phyloP scores from a whole-genome alignment of 805 yeast species.

The Zygosaccharomyces bailii region DNA sequence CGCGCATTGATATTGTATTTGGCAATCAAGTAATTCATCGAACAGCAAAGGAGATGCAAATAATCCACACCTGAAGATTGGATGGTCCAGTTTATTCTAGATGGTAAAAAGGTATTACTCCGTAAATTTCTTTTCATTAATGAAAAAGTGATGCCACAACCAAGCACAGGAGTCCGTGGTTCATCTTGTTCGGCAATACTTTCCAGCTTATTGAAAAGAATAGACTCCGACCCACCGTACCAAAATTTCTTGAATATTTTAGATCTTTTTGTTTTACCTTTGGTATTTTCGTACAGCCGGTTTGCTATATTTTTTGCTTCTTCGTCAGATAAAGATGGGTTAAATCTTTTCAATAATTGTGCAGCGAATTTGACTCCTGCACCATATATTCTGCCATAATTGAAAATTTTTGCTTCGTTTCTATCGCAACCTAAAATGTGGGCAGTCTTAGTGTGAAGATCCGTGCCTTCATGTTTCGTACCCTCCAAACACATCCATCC shows the following conservation, averaged over 20 bases:
- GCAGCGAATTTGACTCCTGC: conserved; percentile 93
- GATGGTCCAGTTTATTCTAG: conserved; percentile 95
- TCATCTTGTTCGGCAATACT: conserved; percentile 73
- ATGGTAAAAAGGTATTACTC: conserved; percentile 69
- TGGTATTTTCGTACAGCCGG: conserved; percentile 72
- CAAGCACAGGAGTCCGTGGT: conserved; percentile 88
- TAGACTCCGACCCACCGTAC: conserved; percentile 92
- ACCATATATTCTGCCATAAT: conserved; percentile 96
- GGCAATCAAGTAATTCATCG: conserved; percentile 79
- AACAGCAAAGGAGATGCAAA: conserved; percentile 73
- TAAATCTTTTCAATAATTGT: conserved; percentile 76
- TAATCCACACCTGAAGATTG: conserved; percentile 98
- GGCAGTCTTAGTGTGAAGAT: conserved; percentile 92
- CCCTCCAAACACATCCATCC: conserved; percentile 99
- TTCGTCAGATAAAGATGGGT: conserved; percentile 60
- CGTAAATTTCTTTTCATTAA: conserved; percentile 62
- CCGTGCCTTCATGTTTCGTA: conserved; percentile 85
- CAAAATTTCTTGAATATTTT: conserved; percentile 43
- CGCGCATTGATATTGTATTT: conserved; percentile 70
- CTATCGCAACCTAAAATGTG: conserved; percentile 82
- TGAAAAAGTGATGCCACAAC: conserved; percentile 91
- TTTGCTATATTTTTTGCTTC: conserved; percentile 67
- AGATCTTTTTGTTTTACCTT: conserved; percentile 54
- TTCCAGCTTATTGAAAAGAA: conserved; percentile 86
- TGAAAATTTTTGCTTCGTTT: conserved; percentile 90